phyloP scores from a whole-genome alignment of 805 yeast species.

The Saccharomycopsis javanensis region DNA sequence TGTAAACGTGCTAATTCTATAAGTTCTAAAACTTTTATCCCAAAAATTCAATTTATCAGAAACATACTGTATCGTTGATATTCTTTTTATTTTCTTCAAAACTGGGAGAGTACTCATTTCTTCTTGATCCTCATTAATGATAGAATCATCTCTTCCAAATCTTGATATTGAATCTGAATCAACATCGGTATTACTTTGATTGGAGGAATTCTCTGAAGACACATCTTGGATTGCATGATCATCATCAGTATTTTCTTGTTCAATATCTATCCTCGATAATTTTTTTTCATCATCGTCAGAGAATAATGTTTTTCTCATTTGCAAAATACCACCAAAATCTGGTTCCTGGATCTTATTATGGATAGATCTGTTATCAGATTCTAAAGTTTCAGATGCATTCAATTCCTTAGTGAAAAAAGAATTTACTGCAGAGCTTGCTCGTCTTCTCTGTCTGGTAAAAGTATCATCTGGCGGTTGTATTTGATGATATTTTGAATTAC shows the following conservation, averaged over 20 bases:
- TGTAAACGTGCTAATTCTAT: conserved; percentile 1
- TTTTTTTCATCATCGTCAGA: not conserved
- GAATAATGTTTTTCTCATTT: not conserved
- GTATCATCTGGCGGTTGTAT: not conserved
- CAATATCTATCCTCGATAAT: not conserved
- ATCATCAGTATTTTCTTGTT: not conserved
- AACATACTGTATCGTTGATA: not conserved
- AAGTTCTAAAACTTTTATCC: conserved; percentile 8
- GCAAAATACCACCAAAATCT: not conserved
- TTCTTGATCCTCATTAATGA: not conserved
- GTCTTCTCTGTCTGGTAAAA: not conserved
- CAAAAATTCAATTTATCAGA: conserved; percentile 11
- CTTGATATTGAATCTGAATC: not conserved
- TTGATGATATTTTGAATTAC: not conserved
- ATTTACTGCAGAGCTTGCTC: not conserved
- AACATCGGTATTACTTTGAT: not conserved
- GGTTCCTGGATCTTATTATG: not conserved
- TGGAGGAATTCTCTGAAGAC: not conserved
- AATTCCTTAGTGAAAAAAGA: not conserved
- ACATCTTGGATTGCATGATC: not conserved
- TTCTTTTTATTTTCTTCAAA: conserved; percentile 1
- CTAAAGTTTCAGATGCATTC: not conserved
- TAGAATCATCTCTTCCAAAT: not conserved
- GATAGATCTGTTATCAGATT: not conserved
- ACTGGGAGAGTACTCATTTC: conserved; percentile 1